Evolutionary conservation across 108 stramenopile species (phyloP).

Genomic region (Phaeodactylum tricornutum): DNA sequence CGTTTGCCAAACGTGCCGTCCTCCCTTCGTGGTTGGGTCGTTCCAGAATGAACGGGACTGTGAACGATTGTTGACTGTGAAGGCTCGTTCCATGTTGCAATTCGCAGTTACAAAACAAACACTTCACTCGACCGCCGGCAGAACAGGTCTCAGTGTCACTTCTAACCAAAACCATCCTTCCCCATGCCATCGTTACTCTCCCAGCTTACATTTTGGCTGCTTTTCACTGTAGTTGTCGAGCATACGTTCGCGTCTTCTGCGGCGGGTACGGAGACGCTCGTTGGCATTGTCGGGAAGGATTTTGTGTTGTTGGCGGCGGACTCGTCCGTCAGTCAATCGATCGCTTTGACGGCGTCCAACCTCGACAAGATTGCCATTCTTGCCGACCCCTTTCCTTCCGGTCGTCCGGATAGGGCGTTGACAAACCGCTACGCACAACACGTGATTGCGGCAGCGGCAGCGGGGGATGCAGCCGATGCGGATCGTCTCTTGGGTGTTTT

Average conservation of each 20-base stretch:
- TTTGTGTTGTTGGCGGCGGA: constrained; percentile 72
- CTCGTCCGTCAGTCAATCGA: constrained; percentile 38
- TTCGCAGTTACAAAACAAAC: too few relatives aligned
- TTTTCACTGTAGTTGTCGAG: too few relatives aligned
- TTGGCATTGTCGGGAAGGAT: constrained; percentile 67
- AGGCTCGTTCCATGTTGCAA: too few relatives aligned
- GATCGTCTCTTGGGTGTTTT: constrained; percentile 49
- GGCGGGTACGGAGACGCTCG: constrained; percentile 52
- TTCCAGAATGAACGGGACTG: too few relatives aligned
- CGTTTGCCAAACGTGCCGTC: too few relatives aligned
- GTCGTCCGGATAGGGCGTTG: not conserved
- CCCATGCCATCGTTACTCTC: too few relatives aligned
- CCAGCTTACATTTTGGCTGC: too few relatives aligned
- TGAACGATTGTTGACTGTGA: too few relatives aligned
- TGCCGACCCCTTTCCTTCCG: constrained; percentile 17
- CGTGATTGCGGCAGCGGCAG: constrained; percentile 53
- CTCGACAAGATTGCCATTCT: constrained; percentile 52
- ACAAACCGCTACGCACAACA: constrained; percentile 19
- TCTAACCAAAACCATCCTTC: too few relatives aligned
- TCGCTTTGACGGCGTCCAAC: constrained; percentile 52
- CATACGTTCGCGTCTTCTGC: constrained; percentile 10
- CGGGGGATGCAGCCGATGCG: constrained; percentile 60
- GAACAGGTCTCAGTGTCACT: too few relatives aligned
- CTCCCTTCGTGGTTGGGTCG: too few relatives aligned
- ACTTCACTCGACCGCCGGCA: too few relatives aligned